phyloP scores from a whole-genome alignment of 768 basidiomycete genomes.

The Pleurotus tuber-regium region DNA sequence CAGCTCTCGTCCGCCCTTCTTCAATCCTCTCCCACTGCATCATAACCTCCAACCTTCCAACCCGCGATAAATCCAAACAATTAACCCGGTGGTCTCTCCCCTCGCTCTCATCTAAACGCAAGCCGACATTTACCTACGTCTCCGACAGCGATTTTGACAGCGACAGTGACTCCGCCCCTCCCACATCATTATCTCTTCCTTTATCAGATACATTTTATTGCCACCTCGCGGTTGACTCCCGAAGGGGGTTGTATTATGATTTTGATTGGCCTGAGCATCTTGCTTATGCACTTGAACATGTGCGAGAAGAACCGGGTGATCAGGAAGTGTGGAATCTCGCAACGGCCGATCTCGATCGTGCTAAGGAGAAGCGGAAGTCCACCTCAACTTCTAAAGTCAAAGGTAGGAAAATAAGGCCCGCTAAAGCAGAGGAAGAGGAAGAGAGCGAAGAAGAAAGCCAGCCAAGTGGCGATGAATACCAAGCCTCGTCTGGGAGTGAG shows the following conservation, averaged over 20 bases:
- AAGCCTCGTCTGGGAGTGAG: constrained; percentile 15
- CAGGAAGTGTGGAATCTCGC: constrained; percentile 50
- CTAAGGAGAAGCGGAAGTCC: constrained; percentile 1
- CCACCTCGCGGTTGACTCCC: constrained; percentile 53
- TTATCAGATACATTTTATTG: constrained; percentile 48
- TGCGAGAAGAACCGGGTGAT: constrained; percentile 30
- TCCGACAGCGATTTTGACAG: constrained; percentile 18
- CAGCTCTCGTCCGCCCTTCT: constrained; percentile 47
- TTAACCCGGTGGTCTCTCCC: constrained; percentile 15
- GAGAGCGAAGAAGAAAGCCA: constrained; percentile 11
- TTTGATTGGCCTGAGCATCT: constrained; percentile 58
- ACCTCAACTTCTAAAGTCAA: constrained; percentile 15
- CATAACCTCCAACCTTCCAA: constrained; percentile 33
- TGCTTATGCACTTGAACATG: constrained; percentile 30
- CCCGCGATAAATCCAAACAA: constrained; percentile 9
- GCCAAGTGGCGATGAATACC: constrained; percentile 20
- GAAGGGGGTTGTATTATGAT: constrained; percentile 59
- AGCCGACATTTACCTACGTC: constrained; percentile 13
- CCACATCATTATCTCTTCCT: neutral
- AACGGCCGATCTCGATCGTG: constrained; percentile 16
- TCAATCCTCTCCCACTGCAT: constrained; percentile 51
- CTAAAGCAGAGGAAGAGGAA: constrained; percentile 13
- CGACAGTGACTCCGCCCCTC: constrained; percentile 19
- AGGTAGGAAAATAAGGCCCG: constrained; percentile 9
- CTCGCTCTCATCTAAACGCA: constrained; percentile 22